These are phyloP conservation scores for Paulownia fortunei DNA, from an alignment of 257 asterid genomes.

Conservation along the genomic window DNA sequence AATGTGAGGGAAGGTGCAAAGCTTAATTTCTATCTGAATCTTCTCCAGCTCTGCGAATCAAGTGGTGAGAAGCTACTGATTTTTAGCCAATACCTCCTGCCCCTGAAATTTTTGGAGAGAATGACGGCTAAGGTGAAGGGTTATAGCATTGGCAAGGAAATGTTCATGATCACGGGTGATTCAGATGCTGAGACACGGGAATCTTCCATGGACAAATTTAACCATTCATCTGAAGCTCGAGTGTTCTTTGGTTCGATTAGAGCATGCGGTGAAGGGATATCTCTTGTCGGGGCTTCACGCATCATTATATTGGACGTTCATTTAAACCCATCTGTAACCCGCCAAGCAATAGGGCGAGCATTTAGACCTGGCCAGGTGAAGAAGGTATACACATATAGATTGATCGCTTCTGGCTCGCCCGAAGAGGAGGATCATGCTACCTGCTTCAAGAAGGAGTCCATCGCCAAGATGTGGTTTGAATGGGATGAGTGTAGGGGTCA, in stretches of 20 bases:
- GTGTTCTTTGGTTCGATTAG: conserved; percentile 94
- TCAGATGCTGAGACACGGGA: conserved; percentile 81
- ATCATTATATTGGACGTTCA: conserved; percentile 82
- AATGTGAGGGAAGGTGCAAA: conserved; percentile 79
- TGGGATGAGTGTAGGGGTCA: conserved; percentile 77
- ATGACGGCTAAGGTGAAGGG: conserved; percentile 71
- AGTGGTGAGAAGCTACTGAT: conserved; percentile 81
- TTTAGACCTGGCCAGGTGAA: conserved; percentile 91
- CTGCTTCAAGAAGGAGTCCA: conserved; percentile 90
- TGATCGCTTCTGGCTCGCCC: conserved; percentile 78
- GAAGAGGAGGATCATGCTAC: conserved; percentile 85
- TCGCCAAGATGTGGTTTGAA: conserved; percentile 96
- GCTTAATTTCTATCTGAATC: conserved; percentile 83
- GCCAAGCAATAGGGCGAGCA: conserved; percentile 99
- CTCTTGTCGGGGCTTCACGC: conserved; percentile 96
- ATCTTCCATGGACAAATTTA: conserved; percentile 72
- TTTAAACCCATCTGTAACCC: conserved; percentile 90
- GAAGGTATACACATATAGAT: conserved; percentile 79
- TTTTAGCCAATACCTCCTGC: conserved; percentile 89
- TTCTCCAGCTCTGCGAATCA: conserved; percentile 84
- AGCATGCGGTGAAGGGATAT: conserved; percentile 98
- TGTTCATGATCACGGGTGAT: conserved; percentile 95
- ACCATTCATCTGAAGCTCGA: conserved; percentile 73
- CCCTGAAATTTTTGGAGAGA: conserved; percentile 84
- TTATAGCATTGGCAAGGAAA: conserved; percentile 72